Evolutionary conservation across 2,329 filamentous ascomycete species (phyloP), one percentile per base, ranked within the genome.

Genomic region (Fusarium chuoi): DNA sequence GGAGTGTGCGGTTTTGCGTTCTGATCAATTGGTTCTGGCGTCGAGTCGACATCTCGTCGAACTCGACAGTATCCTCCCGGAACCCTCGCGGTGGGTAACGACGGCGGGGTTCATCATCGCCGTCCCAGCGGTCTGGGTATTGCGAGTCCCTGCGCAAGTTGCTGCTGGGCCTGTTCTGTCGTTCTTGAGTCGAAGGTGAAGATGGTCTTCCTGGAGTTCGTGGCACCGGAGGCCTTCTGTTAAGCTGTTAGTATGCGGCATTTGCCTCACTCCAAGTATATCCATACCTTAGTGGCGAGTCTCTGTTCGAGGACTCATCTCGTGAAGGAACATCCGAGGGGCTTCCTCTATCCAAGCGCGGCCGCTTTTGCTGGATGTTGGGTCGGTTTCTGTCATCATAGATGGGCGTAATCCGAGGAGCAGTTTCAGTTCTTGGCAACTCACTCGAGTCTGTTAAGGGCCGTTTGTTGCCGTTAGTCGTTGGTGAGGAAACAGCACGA

Each of bases 61-160:
- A 77, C 8, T 71, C 73, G 0, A 30, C 58, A 0, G 73, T 75
- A 0, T 24, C 42, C 18, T 77, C 73, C 1, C 74, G 65, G 28
- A 72, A 65, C 3, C 63, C 30, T 7, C 46, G 36, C 1, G 52
- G 46, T 6, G 7, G 38, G 10, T 7, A 3, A 22, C 35, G 35
- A 20, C 12, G 26, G 6, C 22, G 14, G 10, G 13, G 12, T 13
- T 35, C n/a, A 2, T 9, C 6, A 7, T 42, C 5, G 3, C 8
- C 22, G 4, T 7, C 15, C 51, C 51, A 28, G 12, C 7, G 13
- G 36, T 42, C 51, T 22, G n/a, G 51, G 5, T 52, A 52, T 10
- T 22, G n/a, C 6, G 17, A 35, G 5, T 35, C 18, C n/a, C 6
- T 36, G 4, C n/a, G 17, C 5, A 35, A 18, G 17, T 8, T 24